These are phyloP conservation scores for Xylariaceae sp. DNA, from an alignment of 2,329 filamentous ascomycete species.

Conservation along the genomic window DNA sequence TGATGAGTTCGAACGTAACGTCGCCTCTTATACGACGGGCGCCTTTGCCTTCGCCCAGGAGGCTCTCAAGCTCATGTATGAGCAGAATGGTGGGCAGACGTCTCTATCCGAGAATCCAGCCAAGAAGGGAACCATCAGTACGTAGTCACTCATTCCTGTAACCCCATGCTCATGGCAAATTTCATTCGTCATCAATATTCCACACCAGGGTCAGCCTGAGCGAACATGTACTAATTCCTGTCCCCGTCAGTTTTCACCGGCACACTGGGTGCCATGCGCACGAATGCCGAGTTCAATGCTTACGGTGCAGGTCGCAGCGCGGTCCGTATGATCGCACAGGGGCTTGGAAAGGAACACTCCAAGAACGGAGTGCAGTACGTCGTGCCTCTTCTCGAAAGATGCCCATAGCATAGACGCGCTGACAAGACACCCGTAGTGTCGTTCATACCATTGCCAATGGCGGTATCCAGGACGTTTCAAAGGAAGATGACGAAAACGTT, in stretches of 20 bases:
- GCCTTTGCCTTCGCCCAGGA: slow-evolving; percentile 54
- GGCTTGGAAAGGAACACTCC: not conserved
- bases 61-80: no score
- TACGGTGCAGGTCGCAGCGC: not conserved
- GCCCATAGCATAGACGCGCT: slow-evolving; percentile 51
- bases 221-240: no score
- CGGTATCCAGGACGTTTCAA: slow-evolving; percentile 46
- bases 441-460: slow-evolving; percentile 58
- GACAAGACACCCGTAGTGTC: no score
- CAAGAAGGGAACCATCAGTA: no score
- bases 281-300: not conserved
- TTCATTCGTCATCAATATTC: no score
- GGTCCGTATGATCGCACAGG: not conserved
- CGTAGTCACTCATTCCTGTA: no score
- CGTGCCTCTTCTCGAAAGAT: no score
- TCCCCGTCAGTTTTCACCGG: not conserved
- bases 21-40: slow-evolving; percentile 50
- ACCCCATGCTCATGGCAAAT: no score
- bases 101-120: no score
- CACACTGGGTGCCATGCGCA: not conserved
- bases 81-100: no score
- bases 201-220: no score
- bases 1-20: slow-evolving; percentile 33
- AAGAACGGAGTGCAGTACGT: not conserved
- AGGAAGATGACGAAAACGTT: slow-evolving; percentile 32